Evolutionary conservation across 108 stramenopile genomes (phyloP).

Genomic region (Pseudonitzschia delicatissima): DNA sequence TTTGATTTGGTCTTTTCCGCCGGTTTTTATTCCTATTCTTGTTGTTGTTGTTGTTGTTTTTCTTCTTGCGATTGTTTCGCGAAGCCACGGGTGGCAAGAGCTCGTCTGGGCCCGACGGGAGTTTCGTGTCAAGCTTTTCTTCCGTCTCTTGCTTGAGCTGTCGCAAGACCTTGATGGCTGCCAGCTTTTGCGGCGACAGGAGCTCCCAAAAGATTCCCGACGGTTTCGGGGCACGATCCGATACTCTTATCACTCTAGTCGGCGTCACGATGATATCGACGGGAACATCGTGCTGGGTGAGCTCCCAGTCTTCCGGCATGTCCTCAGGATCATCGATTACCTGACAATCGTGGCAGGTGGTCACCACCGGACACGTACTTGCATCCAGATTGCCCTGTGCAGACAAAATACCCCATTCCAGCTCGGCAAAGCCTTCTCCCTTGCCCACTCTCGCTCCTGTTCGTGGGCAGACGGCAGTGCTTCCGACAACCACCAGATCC

Average conservation of each 20-base stretch:
- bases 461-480: conserved; percentile 68
- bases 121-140: conserved; percentile 23
- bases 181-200: conserved; percentile 69
- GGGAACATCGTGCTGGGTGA: conserved; percentile 72
- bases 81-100: conserved; percentile 60
- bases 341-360: conserved; percentile 68
- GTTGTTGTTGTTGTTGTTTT: not conserved
- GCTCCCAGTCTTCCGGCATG: conserved; percentile 37
- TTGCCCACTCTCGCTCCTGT: conserved; percentile 75
- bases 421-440: conserved; percentile 74
- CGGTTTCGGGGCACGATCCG: conserved; percentile 57
- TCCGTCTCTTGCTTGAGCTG: conserved; percentile 60
- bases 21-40: not conserved
- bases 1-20: not conserved
- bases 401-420: conserved; percentile 76
- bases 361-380: conserved; percentile 48
- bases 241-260: conserved; percentile 52
- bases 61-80: conserved; percentile 21
- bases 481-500: conserved; percentile 67
- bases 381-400: conserved; percentile 64
- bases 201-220: conserved; percentile 69
- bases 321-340: conserved; percentile 36
- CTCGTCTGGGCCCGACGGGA: conserved; percentile 70
- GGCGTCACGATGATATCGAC: conserved; percentile 77
- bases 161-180: conserved; percentile 59